Percentiles rank a stretch among this genome's conserved stretches.
Conservation (phyloP, 1,139 yeast species). For the Diutina catenulata region DNA sequence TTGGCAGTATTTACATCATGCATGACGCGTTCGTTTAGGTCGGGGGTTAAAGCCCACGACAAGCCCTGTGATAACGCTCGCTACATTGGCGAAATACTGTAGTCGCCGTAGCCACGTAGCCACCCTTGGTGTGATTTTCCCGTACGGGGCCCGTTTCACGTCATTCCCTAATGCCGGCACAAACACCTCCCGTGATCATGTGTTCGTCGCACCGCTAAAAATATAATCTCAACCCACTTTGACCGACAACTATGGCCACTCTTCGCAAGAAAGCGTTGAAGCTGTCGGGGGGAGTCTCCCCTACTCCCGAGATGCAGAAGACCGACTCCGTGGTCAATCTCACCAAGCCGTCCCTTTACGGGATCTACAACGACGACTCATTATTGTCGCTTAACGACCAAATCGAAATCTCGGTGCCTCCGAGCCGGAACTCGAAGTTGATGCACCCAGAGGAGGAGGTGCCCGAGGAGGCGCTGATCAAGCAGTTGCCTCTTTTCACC, state of each 20-base stretch:
- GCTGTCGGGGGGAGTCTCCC: not conserved
- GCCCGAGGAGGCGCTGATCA: not conserved
- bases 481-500: not conserved
- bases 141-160: too few relatives aligned
- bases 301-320: slow-evolving; percentile 18
- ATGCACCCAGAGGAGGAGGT: not conserved
- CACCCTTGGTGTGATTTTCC: too few relatives aligned
- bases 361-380: slow-evolving; percentile 33
- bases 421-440: slow-evolving; percentile 3
- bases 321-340: slow-evolving; percentile 34
- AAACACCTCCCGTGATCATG: too few relatives aligned
- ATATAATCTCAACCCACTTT: not conserved
- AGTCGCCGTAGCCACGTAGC: too few relatives aligned
- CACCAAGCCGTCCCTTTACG: slow-evolving; percentile 38
- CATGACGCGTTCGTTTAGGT: too few relatives aligned
- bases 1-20: too few relatives aligned
- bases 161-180: too few relatives aligned
- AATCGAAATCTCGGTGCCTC: not conserved
- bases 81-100: too few relatives aligned
- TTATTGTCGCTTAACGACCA: slow-evolving; percentile 23
- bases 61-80: too few relatives aligned
- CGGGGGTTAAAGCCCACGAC: too few relatives aligned
- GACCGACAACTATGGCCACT: not conserved
- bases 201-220: too few relatives aligned
- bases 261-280: slow-evolving; percentile 2